phyloP scores from a whole-genome alignment of 805 yeast species.

The Yamadazyma phyllophila region DNA sequence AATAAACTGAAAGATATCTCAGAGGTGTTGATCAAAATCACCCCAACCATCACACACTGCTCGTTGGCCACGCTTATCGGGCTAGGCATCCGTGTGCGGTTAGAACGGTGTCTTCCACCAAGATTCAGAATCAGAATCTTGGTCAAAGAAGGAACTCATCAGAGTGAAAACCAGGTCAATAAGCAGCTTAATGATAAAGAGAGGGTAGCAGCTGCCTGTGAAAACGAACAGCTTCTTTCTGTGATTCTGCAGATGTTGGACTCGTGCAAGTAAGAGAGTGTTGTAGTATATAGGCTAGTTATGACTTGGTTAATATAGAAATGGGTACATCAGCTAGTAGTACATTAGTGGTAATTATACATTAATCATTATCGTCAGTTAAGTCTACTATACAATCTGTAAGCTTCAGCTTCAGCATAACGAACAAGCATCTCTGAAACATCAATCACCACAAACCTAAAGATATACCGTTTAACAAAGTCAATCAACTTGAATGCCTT shows the following conservation, averaged over 20 bases:
- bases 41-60: slow-evolving; percentile 98
- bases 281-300: no score
- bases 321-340: background rate
- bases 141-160: slow-evolving; percentile 90
- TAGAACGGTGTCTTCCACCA: slow-evolving; percentile 85
- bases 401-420: slow-evolving; percentile 26
- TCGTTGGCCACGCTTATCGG: slow-evolving; percentile 95
- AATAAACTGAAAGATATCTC: slow-evolving; percentile 47
- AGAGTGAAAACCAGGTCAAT: slow-evolving; percentile 92
- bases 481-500: slow-evolving; percentile 30
- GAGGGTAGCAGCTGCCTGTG: slow-evolving; percentile 98
- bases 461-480: slow-evolving; percentile 31
- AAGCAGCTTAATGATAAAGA: slow-evolving; percentile 97
- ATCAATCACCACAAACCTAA: slow-evolving; percentile 39
- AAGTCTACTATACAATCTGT: slow-evolving; percentile 13
- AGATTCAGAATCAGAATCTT: slow-evolving; percentile 76
- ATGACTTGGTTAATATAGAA: background rate
- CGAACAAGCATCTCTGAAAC: slow-evolving; percentile 32
- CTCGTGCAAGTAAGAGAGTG: slow-evolving; percentile 58
- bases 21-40: slow-evolving; percentile 75
- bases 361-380: slow-evolving; percentile 4
- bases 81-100: slow-evolving; percentile 85
- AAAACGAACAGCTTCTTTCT: slow-evolving; percentile 82
- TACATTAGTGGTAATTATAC: background rate
- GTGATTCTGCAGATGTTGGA: slow-evolving; percentile 93